Conservation (phyloP, 78 protist genomes). For the Chrysochromulina tobinii region DNA sequence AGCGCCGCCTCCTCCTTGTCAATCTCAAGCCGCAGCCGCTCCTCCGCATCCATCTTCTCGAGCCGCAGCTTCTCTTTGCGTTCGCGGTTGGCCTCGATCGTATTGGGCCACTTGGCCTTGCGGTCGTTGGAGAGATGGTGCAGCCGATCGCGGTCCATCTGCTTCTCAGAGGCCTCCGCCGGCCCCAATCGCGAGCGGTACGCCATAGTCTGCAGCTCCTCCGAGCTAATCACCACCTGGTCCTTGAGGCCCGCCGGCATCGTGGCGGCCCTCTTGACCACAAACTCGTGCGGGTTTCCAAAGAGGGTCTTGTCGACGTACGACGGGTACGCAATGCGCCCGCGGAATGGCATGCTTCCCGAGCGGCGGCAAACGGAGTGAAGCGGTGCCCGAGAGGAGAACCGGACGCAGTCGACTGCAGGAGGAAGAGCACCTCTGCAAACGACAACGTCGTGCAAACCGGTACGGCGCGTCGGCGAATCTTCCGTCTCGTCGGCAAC, state of each 20-base stretch:
- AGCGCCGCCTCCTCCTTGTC: slow-evolving; percentile 2
- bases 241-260: background rate
- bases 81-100: background rate
- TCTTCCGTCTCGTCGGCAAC: no score
- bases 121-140: background rate
- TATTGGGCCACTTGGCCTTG: slow-evolving; percentile 16
- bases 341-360: background rate
- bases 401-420: no score
- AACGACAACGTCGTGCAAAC: no score
- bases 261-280: background rate
- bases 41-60: slow-evolving; percentile 2
- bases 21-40: background rate
- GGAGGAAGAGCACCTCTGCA: no score
- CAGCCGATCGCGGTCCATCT: background rate
- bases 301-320: slow-evolving; percentile 18
- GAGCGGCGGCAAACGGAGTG: no score
- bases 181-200: background rate
- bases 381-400: no score
- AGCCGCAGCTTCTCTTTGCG: background rate
- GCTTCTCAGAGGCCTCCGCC: background rate
- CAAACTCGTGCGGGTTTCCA: background rate
- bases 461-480: no score
- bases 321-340: background rate
- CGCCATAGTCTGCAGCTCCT: background rate
- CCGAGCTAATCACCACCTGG: background rate